Base-by-base conservation (phyloP, 1,284 basidiomycete genomes). In the Vanrija sp. region DNA sequence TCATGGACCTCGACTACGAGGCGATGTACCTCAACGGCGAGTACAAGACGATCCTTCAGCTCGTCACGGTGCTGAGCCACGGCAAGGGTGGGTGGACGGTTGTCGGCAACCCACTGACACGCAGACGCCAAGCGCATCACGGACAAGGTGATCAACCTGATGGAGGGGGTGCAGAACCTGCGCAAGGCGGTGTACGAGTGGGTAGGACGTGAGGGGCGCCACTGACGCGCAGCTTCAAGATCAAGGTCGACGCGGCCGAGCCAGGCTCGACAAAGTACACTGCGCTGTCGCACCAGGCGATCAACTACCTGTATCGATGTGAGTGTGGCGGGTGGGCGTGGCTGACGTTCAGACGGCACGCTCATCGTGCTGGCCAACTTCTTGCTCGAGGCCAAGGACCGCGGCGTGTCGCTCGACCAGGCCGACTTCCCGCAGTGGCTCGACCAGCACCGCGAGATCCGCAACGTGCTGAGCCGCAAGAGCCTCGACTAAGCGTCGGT, bases 301-400 rank as follows among this genome's bases (percentile, higher is more conserved):
- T 90, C 58, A 96, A 92, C 74, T 95, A 94, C 70, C 71, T 94
- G 82, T 94, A 73, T 57, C 59, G 71, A 51, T 73, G 65, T 70
- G 47, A 57, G 66, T 58, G n/a, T 16, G 6, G 2, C 45, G 10
- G 7, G 15, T 20, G 27, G 15, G 45, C 15, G 19, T 36, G 7
- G 20, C 49, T 47, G 24, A 44, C 39, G 9, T 5, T n/a, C 75
- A 90, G 87, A 98, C 69, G 93, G 89, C 2, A 87, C 89, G 7
- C 78, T 98, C 44, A 96, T 98, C 63, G 91, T 92, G 7, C 91
- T 98, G 60, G 88, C 96, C 24, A 94, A 96, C 73, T 98, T 96
- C 74, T 79, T 98, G 61, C 84, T 98, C 51, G 95, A 97, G 75
- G 82, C 80, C 69, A 75, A 74, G 47, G 69, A 77, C 27, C 71